Evolutionary conservation across 2,329 filamentous ascomycete genomes (phyloP).

Genomic region (Diaporthe sp.): DNA sequence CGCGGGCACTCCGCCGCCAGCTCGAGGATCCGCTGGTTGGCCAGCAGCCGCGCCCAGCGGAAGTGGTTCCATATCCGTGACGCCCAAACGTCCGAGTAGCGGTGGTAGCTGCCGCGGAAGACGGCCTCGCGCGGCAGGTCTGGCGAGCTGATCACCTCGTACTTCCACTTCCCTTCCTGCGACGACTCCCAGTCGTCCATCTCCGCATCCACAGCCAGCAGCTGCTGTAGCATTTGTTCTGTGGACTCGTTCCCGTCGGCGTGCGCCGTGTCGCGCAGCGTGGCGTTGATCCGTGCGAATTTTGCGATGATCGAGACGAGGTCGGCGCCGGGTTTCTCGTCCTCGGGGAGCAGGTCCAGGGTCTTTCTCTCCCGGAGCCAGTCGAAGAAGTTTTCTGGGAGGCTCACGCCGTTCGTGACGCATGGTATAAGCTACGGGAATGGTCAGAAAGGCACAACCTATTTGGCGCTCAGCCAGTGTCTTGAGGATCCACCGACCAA

Average conservation of each 20-base stretch:
- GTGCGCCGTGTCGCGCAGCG: conserved; percentile 47
- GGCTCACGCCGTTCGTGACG: conserved; percentile 49
- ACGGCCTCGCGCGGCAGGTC: conserved; percentile 53
- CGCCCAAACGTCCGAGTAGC: conserved; percentile 64
- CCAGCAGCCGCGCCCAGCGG: conserved; percentile 66
- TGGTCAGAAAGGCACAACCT: conserved; percentile 1
- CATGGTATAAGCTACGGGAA: conserved; percentile 55
- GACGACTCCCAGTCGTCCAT: conserved; percentile 52
- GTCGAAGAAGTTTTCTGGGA: conserved; percentile 56
- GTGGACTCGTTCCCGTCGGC: conserved; percentile 50
- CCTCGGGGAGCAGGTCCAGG: conserved; percentile 42
- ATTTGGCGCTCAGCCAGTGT: background rate
- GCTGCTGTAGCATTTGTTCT: conserved; percentile 48
- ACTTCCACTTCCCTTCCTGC: conserved; percentile 50
- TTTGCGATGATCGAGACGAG: conserved; percentile 53
- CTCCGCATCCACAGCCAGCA: conserved; percentile 51
- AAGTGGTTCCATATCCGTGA: conserved; percentile 69
- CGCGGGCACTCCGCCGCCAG: conserved; percentile 50
- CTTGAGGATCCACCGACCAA: conserved; percentile 53
- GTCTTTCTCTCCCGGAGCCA: conserved; percentile 43
- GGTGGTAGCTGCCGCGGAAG: conserved; percentile 64
- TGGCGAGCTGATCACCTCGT: conserved; percentile 44
- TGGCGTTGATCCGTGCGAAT: conserved; percentile 52
- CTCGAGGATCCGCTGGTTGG: conserved; percentile 60
- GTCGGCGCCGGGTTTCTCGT: conserved; percentile 51